Evolutionary conservation across 108 stramenopile genomes (phyloP), one percentile per base, ranked within the genome.

Genomic region (Stephanodiscus triporus): DNA sequence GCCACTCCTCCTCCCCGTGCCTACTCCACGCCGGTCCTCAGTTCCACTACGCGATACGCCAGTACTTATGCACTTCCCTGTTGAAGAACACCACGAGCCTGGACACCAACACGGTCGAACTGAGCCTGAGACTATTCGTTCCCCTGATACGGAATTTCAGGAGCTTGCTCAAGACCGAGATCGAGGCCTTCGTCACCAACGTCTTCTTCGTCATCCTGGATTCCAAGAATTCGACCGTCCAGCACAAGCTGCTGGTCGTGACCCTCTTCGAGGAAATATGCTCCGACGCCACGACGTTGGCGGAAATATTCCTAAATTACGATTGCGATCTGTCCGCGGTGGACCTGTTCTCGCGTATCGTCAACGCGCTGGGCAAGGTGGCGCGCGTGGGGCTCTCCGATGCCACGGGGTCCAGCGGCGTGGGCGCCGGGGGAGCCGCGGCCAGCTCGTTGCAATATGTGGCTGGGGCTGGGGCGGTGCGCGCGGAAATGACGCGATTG

Each of bases 221-320:
- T 73, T 93, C 91, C 67, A 88, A 88, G 51, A 98, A 98, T 78
- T 85, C 88, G 40, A 90, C 97, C 29, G 76, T 86, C 50, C 97
- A 98, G 66, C 98, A 98, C 84, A 98, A 99, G 76, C 34, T 68
- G 9, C 77, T 97, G 72, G 98, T 99, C 20, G 88, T 99, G 13
- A 94, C 93, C 11, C 82, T 97, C 19, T 97, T 99, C 70, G 84
- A 87, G 49, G 85, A 92, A 54, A 94, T 99, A 32, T 96, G 96
- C 76, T 77, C 76, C 24, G 97, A 98, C 83, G 84, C 94, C 4
- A 73, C 78, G 20, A 91, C 94, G 0, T 77, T 98, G 50, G 92
- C 97, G 0, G 97, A 98, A 72, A 88, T 99, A 48, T 99, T 99
- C 80, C 78, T 99, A 40, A 99, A 97, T 79, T 99, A 99, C 80